A percentile compares a stretch with the other conserved stretches of the same genome.
Evolutionary conservation across 805 yeast species (phyloP).

Genomic region (Spathaspora hagerdaliae): DNA sequence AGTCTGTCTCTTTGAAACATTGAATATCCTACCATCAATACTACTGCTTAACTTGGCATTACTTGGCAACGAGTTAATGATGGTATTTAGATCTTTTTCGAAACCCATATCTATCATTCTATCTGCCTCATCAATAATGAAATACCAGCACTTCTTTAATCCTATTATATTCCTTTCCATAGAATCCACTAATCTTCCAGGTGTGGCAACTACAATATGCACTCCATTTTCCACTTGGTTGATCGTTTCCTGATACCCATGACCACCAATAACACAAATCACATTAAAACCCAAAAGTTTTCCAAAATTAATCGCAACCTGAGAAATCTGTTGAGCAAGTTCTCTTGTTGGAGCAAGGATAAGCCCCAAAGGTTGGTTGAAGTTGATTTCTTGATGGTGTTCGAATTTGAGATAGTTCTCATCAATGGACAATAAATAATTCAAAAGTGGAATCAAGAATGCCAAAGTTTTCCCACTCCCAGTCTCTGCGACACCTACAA

Average conservation of each 20-base stretch:
- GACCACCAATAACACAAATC: constrained; percentile 85
- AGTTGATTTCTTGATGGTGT: constrained; percentile 42
- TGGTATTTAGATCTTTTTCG: constrained; percentile 68
- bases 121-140: constrained; percentile 92
- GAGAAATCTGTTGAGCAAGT: constrained; percentile 80
- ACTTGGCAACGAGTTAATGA: constrained; percentile 53
- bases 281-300: constrained; percentile 37
- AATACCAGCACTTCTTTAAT: constrained; percentile 56
- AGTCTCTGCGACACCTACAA: constrained; percentile 90
- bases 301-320: constrained; percentile 56
- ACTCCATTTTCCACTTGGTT: constrained; percentile 49
- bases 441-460: constrained; percentile 68
- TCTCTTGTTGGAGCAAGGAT: constrained; percentile 92
- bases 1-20: constrained; percentile 47
- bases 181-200: constrained; percentile 85
- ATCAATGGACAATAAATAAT: constrained; percentile 42
- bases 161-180: constrained; percentile 62
- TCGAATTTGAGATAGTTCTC: constrained; percentile 30
- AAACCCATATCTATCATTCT: constrained; percentile 95
- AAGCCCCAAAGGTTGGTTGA: constrained; percentile 69
- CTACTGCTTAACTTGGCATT: constrained; percentile 18
- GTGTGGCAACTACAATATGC: constrained; percentile 87
- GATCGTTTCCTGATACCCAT: constrained; percentile 71
- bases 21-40: constrained; percentile 36
- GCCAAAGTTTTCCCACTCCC: constrained; percentile 95